Evolutionary conservation across 2,329 filamentous ascomycete species (phyloP), one percentile per base, ranked within the genome.

Genomic region (Lasiodiplodia citricola): DNA sequence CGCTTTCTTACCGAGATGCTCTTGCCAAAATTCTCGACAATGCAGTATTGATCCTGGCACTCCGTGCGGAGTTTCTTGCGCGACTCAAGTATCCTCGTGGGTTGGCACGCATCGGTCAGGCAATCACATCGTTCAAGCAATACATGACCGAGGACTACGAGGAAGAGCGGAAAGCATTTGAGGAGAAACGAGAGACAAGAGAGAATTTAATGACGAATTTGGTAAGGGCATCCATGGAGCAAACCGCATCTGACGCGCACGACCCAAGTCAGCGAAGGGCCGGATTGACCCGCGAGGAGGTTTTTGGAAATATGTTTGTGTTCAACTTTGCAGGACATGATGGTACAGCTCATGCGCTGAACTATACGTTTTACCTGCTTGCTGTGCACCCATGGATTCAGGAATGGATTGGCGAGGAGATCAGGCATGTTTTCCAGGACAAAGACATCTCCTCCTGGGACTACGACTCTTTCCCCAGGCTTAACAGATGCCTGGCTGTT

Each of bases 281-380:
- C 13, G 23, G 52, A 1, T 5, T 73, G 5, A 63, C 69, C 2
- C 35, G 25, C 7, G 75, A 75, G 51, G 84, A 87, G 69, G 81
- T 87, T 6, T 82, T 83, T 51, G 83, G 84, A 16, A 86, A 86
- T 56, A 74, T 85, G 57, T 85, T 84, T 64, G 75, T 83, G 1
- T 80, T 85, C 70, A 85, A 83, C 58, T 77, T 86, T 62, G 85
- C 85, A 0, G 85, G 85, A 0, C 83, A 86, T 68, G 85, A 87
- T 68, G 86, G 84, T 0, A 84, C 84, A 0, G 82, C 84, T 0
- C 80, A 83, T 35, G 81, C 81, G 0, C 72, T 86, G 6, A 78
- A 79, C 0, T 85, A 80, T 64, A 75, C 79, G 0, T 72, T 84
- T 1, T 73, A 81, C 7, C 80, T 84, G 10, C 76, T 87, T 1